Conservation (phyloP, 768 basidiomycete species). For the Amanita thiersii region DNA sequence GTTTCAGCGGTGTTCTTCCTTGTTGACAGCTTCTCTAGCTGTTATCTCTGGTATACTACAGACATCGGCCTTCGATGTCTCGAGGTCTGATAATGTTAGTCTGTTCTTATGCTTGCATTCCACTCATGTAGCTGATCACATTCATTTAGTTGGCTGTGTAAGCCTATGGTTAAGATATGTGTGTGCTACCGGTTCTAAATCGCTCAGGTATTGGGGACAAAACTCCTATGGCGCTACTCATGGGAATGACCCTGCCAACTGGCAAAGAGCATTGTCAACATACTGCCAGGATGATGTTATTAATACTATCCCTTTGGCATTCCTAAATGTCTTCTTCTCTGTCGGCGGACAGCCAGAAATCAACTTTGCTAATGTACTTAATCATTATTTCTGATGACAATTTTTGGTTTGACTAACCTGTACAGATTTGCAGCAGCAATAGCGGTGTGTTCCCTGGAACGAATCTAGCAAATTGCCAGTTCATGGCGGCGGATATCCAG, state of each 20-base stretch:
- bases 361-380: constrained; percentile 44
- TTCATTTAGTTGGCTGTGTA: background rate
- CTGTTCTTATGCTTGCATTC: background rate
- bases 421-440: constrained; percentile 42
- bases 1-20: background rate
- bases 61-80: background rate
- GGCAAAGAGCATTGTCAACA: constrained; percentile 39
- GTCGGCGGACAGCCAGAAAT: constrained; percentile 50
- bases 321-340: constrained; percentile 52
- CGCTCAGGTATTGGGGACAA: constrained; percentile 51
- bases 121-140: background rate
- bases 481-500: constrained; percentile 47
- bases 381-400: background rate
- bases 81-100: background rate
- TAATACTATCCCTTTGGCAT: constrained; percentile 54
- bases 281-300: constrained; percentile 58
- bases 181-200: too few species aligned
- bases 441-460: constrained; percentile 45
- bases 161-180: too few species aligned
- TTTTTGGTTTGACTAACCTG: background rate
- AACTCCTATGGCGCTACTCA: constrained; percentile 52
- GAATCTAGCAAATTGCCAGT: constrained; percentile 48
- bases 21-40: background rate
- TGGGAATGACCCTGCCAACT: constrained; percentile 29
- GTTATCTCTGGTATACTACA: background rate